phyloP scores from a whole-genome alignment of 2,329 filamentous ascomycete genomes.

The Paecilomyces niveus region DNA sequence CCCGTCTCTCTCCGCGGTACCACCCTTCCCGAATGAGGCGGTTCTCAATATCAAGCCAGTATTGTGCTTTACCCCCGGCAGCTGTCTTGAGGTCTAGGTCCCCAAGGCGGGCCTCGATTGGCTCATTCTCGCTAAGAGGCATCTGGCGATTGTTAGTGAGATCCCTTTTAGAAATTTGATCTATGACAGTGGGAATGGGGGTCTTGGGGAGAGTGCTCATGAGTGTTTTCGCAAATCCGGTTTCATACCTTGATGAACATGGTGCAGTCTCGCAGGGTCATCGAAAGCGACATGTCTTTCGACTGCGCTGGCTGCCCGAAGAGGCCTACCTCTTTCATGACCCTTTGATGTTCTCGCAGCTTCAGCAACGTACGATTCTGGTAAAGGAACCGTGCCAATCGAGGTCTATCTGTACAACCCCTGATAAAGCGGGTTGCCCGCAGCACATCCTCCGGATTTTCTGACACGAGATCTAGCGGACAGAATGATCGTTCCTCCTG shows the following conservation, averaged over 20 bases:
- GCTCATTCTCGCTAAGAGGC: slow-evolving; percentile 21
- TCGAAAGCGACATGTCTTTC: slow-evolving; percentile 57
- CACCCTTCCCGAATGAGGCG: slow-evolving; percentile 60
- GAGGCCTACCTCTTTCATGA: slow-evolving; percentile 27
- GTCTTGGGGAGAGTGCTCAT: neutral
- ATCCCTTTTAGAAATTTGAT: neutral
- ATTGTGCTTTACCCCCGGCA: slow-evolving; percentile 54
- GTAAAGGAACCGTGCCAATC: slow-evolving; percentile 27
- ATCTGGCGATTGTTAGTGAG: slow-evolving; percentile 19
- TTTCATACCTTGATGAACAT: slow-evolving; percentile 58
- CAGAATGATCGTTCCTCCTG: slow-evolving; percentile 46
- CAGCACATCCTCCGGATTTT: slow-evolving; percentile 36
- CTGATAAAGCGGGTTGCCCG: slow-evolving; percentile 34
- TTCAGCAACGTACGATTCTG: slow-evolving; percentile 27
- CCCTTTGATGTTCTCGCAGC: slow-evolving; percentile 26
- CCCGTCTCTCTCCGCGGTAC: slow-evolving; percentile 46
- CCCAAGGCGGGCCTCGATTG: slow-evolving; percentile 51
- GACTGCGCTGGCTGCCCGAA: slow-evolving; percentile 28
- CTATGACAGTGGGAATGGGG: neutral
- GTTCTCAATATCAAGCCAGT: slow-evolving; percentile 61
- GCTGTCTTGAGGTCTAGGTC: slow-evolving; percentile 73
- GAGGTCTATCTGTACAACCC: slow-evolving; percentile 29
- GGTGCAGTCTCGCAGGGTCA: slow-evolving; percentile 76
- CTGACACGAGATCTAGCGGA: slow-evolving; percentile 56
- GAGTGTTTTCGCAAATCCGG: neutral